phyloP scores from a whole-genome alignment of 2,329 filamentous ascomycete genomes.

The Gaeumannomyces tritici region DNA sequence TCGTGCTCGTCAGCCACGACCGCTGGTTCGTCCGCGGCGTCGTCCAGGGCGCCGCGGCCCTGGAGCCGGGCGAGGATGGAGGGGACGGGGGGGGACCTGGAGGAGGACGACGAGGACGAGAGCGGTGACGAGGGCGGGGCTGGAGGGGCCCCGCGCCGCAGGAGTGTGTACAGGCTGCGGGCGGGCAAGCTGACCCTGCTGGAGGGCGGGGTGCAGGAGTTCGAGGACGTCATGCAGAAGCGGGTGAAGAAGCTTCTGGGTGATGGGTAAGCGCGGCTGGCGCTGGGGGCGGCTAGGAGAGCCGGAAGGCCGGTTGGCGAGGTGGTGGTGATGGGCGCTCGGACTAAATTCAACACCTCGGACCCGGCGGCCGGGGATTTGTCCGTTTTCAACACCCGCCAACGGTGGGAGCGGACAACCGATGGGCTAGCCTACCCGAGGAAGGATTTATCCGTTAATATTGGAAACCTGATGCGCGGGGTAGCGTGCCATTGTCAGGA shows the following conservation, averaged over 20 bases:
- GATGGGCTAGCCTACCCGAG: too few relatives aligned
- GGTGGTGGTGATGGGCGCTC: too few relatives aligned
- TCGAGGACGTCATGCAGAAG: constrained; percentile 54
- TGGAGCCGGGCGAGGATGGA: constrained; percentile 22
- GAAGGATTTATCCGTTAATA: neutral
- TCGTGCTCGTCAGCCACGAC: constrained; percentile 73
- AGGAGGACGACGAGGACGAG: constrained; percentile 27
- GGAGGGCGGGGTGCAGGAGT: constrained; percentile 52
- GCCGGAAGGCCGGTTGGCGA: too few relatives aligned
- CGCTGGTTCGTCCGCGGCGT: constrained; percentile 70
- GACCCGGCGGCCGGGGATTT: too few relatives aligned
- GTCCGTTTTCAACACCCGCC: too few relatives aligned
- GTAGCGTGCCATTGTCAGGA: neutral
- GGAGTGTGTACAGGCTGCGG: constrained; percentile 51
- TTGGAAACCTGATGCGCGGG: neutral
- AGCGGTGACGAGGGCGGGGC: constrained; percentile 26
- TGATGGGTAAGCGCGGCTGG: neutral
- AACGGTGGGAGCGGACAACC: too few relatives aligned
- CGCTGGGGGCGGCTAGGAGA: too few relatives aligned
- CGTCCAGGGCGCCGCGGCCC: constrained; percentile 48
- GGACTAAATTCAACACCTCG: too few relatives aligned
- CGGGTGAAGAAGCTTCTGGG: constrained; percentile 36
- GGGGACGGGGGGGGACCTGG: constrained; percentile 27
- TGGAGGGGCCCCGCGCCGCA: constrained; percentile 32
- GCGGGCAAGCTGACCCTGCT: constrained; percentile 45